A percentile compares a stretch with the other conserved stretches of the same genome.
Conservation (phyloP, 306 rosid genomes). For the Prinsepia uniflora region DNA sequence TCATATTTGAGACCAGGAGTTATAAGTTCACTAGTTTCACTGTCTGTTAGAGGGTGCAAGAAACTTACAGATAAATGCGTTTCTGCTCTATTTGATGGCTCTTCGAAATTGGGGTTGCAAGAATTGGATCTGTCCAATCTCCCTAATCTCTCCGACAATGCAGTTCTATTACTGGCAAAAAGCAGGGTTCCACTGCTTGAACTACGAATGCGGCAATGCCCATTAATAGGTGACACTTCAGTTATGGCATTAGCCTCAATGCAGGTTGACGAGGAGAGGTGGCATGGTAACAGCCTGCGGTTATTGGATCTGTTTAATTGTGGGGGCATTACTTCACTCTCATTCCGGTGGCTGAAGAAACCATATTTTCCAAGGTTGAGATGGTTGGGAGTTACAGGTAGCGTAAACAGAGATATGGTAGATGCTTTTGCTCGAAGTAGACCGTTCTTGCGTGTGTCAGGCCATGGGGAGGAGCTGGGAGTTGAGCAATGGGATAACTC, state of each 20-base stretch:
- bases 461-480: slow-evolving; percentile 85
- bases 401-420: slow-evolving; percentile 68
- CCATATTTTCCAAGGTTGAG: slow-evolving; percentile 93
- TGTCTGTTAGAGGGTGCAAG: slow-evolving; percentile 91
- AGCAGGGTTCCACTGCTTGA: slow-evolving; percentile 57
- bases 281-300: slow-evolving; percentile 66
- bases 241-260: slow-evolving; percentile 91
- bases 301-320: slow-evolving; percentile 82
- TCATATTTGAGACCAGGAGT: slow-evolving; percentile 54
- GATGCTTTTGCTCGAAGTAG: slow-evolving; percentile 80
- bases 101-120: slow-evolving; percentile 47
- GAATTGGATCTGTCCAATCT: slow-evolving; percentile 87
- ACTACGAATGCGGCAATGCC: slow-evolving; percentile 82
- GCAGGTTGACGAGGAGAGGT: slow-evolving; percentile 65
- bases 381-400: slow-evolving; percentile 88
- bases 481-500: slow-evolving; percentile 56
- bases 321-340: slow-evolving; percentile 73
- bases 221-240: slow-evolving; percentile 70
- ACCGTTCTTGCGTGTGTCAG: slow-evolving; percentile 77
- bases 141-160: slow-evolving; percentile 78
- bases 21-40: slow-evolving; percentile 48
- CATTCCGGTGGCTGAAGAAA: slow-evolving; percentile 83
- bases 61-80: slow-evolving; percentile 85
- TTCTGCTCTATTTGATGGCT: slow-evolving; percentile 62
- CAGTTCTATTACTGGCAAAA: slow-evolving; percentile 55